These are phyloP conservation scores for Micractinium conductrix DNA, from an alignment of 139 green algal species.

Conservation along the genomic window DNA sequence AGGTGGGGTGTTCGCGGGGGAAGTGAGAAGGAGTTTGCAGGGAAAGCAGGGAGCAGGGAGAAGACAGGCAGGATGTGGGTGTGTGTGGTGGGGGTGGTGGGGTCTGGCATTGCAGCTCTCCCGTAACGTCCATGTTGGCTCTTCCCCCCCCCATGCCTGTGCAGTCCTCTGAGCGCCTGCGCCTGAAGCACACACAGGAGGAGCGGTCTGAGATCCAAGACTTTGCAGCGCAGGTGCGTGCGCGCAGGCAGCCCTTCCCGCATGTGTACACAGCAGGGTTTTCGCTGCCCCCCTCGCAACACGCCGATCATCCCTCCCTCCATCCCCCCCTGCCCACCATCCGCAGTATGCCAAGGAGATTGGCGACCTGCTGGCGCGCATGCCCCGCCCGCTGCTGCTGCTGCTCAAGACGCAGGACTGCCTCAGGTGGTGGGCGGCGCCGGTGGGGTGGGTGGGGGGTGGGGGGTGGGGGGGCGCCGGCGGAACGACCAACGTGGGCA, in stretches of 20 bases:
- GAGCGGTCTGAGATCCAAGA: conserved; percentile 59
- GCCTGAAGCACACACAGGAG: conserved; percentile 21
- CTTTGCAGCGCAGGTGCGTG: conserved; percentile 72
- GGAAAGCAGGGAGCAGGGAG: background rate
- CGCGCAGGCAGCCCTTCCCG: too few species aligned
- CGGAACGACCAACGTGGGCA: background rate
- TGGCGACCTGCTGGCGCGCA: conserved; percentile 72
- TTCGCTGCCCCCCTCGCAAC: too few species aligned
- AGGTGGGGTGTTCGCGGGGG: background rate
- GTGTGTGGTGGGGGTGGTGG: background rate
- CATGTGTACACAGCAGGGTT: too few species aligned
- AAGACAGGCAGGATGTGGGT: background rate
- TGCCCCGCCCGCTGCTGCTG: conserved; percentile 89
- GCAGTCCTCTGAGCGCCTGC: conserved; percentile 7
- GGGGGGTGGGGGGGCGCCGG: background rate
- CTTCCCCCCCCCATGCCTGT: background rate
- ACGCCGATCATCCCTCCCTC: too few species aligned
- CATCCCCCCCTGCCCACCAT: too few species aligned
- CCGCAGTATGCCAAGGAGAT: conserved; percentile 83
- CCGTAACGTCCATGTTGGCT: background rate
- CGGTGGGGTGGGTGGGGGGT: background rate
- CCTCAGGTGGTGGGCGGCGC: conserved; percentile 62
- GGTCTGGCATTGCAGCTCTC: background rate
- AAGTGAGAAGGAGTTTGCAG: background rate
- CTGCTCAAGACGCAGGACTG: conserved; percentile 98